phyloP scores from a whole-genome alignment of 371 early-diverging fungal species.

The Mortierella sp. region DNA sequence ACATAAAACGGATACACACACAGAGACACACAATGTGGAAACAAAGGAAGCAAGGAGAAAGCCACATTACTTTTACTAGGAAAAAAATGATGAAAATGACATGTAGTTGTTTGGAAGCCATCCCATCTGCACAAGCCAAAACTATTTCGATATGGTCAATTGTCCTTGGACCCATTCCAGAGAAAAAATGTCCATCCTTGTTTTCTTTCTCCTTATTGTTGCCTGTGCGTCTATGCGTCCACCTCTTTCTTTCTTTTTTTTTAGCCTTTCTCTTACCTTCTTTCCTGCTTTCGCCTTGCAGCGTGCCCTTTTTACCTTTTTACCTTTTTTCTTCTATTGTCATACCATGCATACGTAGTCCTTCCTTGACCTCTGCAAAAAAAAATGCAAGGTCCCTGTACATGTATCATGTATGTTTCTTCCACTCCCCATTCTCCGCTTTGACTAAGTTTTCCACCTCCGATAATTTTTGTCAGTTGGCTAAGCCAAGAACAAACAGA shows the following conservation, averaged over 20 bases:
- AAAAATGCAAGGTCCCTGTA: neutral
- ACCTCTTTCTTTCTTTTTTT: neutral
- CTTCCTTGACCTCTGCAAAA: no score
- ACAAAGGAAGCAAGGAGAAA: neutral
- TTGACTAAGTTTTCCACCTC: neutral
- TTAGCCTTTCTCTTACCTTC: neutral
- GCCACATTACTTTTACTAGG: neutral
- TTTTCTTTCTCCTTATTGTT: neutral
- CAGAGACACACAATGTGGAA: neutral
- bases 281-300: neutral
- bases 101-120: neutral
- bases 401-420: neutral
- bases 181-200: neutral
- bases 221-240: neutral
- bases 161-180: no score
- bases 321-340: neutral
- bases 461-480: neutral
- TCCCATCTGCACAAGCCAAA: neutral
- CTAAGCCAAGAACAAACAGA: neutral
- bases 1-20: neutral
- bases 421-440: neutral
- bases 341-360: no score
- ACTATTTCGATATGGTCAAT: no score
- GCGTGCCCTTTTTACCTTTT: constrained; percentile 2
- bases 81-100: neutral